These are phyloP conservation scores for Apiospora hydei DNA, from an alignment of 2,329 filamentous ascomycete genomes.

Conservation along the genomic window DNA sequence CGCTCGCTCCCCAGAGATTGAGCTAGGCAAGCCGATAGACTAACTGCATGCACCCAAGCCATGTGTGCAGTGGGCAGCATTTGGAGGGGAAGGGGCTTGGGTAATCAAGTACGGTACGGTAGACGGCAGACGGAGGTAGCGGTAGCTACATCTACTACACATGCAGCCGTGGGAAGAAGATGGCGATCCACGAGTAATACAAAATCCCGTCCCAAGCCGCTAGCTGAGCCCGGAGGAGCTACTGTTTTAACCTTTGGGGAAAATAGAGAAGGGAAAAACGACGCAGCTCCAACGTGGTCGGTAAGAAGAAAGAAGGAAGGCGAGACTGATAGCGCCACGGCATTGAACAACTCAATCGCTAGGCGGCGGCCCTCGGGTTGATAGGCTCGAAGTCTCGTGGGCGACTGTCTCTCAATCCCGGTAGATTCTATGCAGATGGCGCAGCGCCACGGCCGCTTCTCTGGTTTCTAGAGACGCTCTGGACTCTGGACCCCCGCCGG, in stretches of 20 bases:
- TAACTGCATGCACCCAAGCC: too few species aligned
- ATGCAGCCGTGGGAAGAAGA: constrained; percentile 9
- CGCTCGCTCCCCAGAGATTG: too few species aligned
- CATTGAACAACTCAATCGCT: neutral
- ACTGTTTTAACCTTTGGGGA: constrained; percentile 4
- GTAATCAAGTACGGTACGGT: neutral
- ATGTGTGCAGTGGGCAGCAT: too few species aligned
- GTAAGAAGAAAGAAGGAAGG: neutral
- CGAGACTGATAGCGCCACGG: neutral
- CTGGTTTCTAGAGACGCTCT: constrained; percentile 8
- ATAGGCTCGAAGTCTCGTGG: constrained; percentile 16
- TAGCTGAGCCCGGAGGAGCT: neutral
- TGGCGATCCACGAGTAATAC: constrained; percentile 19
- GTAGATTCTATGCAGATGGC: constrained; percentile 11
- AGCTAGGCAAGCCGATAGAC: too few species aligned
- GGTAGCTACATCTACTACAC: neutral
- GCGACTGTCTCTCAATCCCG: constrained; percentile 10
- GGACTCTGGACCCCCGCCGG: neutral
- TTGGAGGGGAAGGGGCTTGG: neutral
- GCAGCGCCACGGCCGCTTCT: constrained; percentile 13
- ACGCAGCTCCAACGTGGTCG: neutral
- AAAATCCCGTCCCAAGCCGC: constrained; percentile 2
- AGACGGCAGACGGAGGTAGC: neutral
- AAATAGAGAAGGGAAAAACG: neutral
- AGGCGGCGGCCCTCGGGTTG: constrained; percentile 2